These are phyloP conservation scores for Chrysoporthe cubensis DNA, from an alignment of 2,329 filamentous ascomycete species.

Conservation along the genomic window DNA sequence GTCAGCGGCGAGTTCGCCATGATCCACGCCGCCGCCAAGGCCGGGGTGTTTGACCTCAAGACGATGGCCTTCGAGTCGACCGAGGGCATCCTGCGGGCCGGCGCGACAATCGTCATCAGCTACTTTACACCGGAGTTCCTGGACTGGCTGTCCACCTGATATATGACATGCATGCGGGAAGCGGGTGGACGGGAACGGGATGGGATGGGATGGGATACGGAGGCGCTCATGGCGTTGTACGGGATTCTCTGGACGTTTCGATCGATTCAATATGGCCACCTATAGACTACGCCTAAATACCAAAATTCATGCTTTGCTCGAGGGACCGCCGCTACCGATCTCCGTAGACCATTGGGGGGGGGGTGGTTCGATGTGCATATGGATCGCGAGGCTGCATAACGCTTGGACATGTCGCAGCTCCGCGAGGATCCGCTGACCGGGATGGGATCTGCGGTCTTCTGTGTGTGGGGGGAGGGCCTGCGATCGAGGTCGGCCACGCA, in stretches of 20 bases:
- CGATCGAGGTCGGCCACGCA: background rate
- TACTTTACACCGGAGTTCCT: constrained; percentile 89
- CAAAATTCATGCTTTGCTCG: background rate
- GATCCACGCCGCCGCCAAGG: constrained; percentile 95
- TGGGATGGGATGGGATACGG: no score
- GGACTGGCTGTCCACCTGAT: constrained; percentile 64
- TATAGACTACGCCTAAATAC: constrained; percentile 14
- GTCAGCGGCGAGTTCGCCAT: constrained; percentile 97
- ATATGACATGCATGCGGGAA: constrained; percentile 13
- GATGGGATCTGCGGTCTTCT: no score
- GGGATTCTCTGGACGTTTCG: background rate
- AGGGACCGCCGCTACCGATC: background rate
- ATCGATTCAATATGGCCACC: constrained; percentile 8
- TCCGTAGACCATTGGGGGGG: background rate
- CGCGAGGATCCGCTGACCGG: background rate
- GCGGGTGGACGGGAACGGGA: background rate
- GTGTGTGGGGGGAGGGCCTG: background rate
- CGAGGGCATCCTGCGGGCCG: constrained; percentile 89
- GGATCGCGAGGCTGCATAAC: background rate
- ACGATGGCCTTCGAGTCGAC: constrained; percentile 94
- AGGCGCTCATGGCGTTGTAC: constrained; percentile 23
- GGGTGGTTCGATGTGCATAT: background rate
- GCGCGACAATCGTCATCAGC: constrained; percentile 88
- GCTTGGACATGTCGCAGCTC: background rate
- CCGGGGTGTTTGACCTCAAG: constrained; percentile 94